These are phyloP conservation scores for Chaetomium strumarium DNA, from an alignment of 2,329 filamentous ascomycete genomes.

Conservation along the genomic window DNA sequence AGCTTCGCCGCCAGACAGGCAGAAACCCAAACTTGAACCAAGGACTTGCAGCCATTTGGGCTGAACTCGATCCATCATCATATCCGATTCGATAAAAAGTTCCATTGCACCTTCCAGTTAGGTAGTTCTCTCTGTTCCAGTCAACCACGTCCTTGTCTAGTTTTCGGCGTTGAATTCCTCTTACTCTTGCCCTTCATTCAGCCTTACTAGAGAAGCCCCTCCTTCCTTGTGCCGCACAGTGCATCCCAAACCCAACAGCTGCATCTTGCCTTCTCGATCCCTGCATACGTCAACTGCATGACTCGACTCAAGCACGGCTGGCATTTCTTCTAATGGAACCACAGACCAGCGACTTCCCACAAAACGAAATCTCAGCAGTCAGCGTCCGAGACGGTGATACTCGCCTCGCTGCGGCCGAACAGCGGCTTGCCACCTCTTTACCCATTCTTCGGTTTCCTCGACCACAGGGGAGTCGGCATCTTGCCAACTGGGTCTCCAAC, in stretches of 20 bases:
- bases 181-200: background rate
- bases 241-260: background rate
- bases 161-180: conserved; percentile 1
- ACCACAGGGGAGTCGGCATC: conserved; percentile 48
- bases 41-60: conserved; percentile 6
- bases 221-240: background rate
- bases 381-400: conserved; percentile 1
- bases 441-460: conserved; percentile 51
- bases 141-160: background rate
- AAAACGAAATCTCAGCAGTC: background rate
- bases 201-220: background rate
- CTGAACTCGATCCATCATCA: background rate
- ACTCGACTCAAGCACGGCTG: conserved; percentile 31
- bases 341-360: conserved; percentile 29
- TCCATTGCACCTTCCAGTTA: background rate
- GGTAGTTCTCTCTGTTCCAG: conserved; percentile 5
- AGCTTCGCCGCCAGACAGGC: conserved; percentile 16
- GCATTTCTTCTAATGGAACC: conserved; percentile 45
- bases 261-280: conserved; percentile 11
- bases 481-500: conserved; percentile 55
- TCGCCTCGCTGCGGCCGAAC: background rate
- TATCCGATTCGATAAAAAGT: background rate
- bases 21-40: conserved; percentile 18
- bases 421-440: conserved; percentile 36
- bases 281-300: conserved; percentile 27